phyloP scores from a whole-genome alignment of 371 early-diverging fungal genomes.

The Rhizopus arrhizus region DNA sequence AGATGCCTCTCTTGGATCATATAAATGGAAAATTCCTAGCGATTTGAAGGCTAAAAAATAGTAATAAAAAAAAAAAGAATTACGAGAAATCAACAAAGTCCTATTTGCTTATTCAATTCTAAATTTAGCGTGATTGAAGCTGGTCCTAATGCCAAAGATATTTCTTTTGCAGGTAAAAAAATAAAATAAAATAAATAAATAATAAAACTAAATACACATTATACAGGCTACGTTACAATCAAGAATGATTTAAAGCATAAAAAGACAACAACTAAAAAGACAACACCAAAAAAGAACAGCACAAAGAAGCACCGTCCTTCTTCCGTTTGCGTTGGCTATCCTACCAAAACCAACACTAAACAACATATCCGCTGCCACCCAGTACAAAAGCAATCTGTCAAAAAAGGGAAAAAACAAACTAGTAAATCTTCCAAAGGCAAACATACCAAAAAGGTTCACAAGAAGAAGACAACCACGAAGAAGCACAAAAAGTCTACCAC shows the following conservation, averaged over 20 bases:
- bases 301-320: constrained; percentile 2
- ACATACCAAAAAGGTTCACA: constrained; percentile 1
- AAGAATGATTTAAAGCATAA: not conserved
- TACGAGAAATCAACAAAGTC: not conserved
- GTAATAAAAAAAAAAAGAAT: constrained; percentile 18
- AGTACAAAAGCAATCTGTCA: constrained; percentile 12
- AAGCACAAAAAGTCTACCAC: not conserved
- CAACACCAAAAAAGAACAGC: not conserved
- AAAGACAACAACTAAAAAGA: not conserved
- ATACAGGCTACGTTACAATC: constrained; percentile 7
- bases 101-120: not conserved
- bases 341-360: not conserved
- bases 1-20: constrained; percentile 31
- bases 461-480: constrained; percentile 21
- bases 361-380: constrained; percentile 26
- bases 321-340: constrained; percentile 24
- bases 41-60: constrained; percentile 37
- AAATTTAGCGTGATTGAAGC: constrained; percentile 43
- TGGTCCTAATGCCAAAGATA: constrained; percentile 39
- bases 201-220: not conserved
- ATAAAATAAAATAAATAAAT: not conserved
- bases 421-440: too few relatives aligned
- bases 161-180: constrained; percentile 47
- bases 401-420: constrained; percentile 1
- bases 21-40: constrained; percentile 44